Evolutionary conservation across 2,329 filamentous ascomycete genomes (phyloP).

Genomic region (Gyromitra esculenta): DNA sequence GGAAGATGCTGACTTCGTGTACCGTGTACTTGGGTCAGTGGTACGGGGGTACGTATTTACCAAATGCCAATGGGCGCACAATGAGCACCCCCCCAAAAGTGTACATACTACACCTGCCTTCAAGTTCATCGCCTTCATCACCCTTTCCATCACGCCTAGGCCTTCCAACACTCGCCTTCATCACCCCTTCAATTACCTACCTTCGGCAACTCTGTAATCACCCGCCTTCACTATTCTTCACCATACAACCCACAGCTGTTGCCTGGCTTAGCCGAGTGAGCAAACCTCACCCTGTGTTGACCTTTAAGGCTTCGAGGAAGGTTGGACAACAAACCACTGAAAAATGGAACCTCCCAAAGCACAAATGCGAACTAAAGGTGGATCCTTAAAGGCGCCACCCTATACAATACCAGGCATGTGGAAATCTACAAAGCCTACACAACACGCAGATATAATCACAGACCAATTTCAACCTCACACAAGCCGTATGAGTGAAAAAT

Average conservation of each 20-base stretch:
- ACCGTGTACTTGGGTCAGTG: no score
- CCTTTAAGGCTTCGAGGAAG: background rate
- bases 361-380: background rate
- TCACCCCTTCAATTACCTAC: no score
- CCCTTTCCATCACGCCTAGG: no score
- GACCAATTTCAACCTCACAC: background rate
- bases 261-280: background rate
- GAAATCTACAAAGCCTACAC: background rate
- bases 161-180: no score
- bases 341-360: background rate
- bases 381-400: background rate
- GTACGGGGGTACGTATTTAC: no score
- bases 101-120: no score
- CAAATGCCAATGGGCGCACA: no score
- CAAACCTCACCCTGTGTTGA: background rate
- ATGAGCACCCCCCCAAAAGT: no score
- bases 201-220: no score
- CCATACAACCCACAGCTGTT: background rate
- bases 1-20: no score
- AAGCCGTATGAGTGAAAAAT: background rate
- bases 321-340: background rate
- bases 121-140: no score
- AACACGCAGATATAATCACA: background rate
- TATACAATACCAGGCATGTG: background rate
- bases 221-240: no score